Evolutionary conservation across 2,329 filamentous ascomycete genomes (phyloP), one percentile per base, ranked within the genome.

Genomic region (Colletotrichum truncatum): DNA sequence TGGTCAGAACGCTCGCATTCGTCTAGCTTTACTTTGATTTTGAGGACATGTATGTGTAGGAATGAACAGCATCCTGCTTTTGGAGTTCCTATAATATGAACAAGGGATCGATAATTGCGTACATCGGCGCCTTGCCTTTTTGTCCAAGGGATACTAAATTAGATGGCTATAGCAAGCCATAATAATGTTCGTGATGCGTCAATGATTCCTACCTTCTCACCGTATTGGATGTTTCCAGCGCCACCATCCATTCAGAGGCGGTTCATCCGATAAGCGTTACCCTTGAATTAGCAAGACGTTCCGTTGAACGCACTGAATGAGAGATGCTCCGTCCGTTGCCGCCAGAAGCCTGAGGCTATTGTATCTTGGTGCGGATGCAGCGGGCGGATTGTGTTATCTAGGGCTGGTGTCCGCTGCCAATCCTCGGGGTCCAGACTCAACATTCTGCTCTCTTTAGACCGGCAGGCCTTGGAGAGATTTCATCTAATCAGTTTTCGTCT

Each of bases 211-310:
- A 49, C 38, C 14, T 30, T 53, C 25, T 36, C 34, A 25, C 18
- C 57, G 49, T 16, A 43, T n/a, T 23, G 43, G n/a, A 41, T 14
- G 34, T 16, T 9, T 63, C 34, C 36, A 48, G 32, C 36, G 32
- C 58, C 34, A 41, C 32, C 26, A 43, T 26, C 25, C 34, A 18
- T n/a, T 56, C 62, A 32, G 10, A 38, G 49, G 32, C 48, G 36
- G 62, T 65, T 65, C 62, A 9, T 56, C 48, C 61, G 46, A 62
- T 36, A 18, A 16, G 45, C 26, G 30, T 54, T 41, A 63, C 32
- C 21, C 34, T 30, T 34, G 26, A 36, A 36, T 12, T 11, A 55
- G 62, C 48, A 54, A 45, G 39, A 26, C 32, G 16, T 26, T 60
- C 30, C 12, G 18, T 25, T 34, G 32, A 26, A 16, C 39, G 30